phyloP scores from a whole-genome alignment of 2,329 filamentous ascomycete species.

The Aspergillus hiratsukae region DNA sequence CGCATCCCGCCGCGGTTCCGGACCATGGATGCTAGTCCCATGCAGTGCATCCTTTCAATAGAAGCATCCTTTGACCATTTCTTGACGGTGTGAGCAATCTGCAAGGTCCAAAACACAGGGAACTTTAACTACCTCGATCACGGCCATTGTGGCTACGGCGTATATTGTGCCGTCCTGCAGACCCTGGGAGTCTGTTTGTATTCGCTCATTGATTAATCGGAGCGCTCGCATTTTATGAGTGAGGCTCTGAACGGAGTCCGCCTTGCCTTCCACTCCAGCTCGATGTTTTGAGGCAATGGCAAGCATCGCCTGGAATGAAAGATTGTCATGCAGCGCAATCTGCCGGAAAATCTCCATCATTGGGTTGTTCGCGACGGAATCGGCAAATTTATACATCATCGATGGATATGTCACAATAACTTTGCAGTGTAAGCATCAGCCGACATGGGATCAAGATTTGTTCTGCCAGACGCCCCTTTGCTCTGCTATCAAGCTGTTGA shows the following conservation, averaged over 20 bases:
- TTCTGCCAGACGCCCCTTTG: neutral
- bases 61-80: slow-evolving; percentile 32
- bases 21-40: slow-evolving; percentile 25
- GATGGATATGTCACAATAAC: slow-evolving; percentile 31
- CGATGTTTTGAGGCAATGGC: slow-evolving; percentile 31
- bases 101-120: neutral
- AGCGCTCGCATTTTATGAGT: slow-evolving; percentile 31
- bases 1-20: slow-evolving; percentile 28
- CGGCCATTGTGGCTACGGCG: slow-evolving; percentile 29
- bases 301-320: slow-evolving; percentile 32
- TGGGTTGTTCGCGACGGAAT: slow-evolving; percentile 23
- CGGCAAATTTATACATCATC: slow-evolving; percentile 33
- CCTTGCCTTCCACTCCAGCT: slow-evolving; percentile 26
- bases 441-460: neutral
- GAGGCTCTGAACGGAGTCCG: slow-evolving; percentile 29
- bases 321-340: slow-evolving; percentile 25
- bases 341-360: slow-evolving; percentile 29
- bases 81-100: slow-evolving; percentile 16
- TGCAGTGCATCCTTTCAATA: slow-evolving; percentile 28
- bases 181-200: slow-evolving; percentile 20
- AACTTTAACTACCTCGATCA: slow-evolving; percentile 26
- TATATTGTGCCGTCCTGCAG: slow-evolving; percentile 28
- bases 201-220: slow-evolving; percentile 26
- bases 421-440: slow-evolving; percentile 17
- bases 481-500: neutral